A percentile compares a stretch with the other conserved stretches of the same genome.
phyloP scores from a whole-genome alignment of 805 yeast species.

The Tetrapisispora taiwanensis region DNA sequence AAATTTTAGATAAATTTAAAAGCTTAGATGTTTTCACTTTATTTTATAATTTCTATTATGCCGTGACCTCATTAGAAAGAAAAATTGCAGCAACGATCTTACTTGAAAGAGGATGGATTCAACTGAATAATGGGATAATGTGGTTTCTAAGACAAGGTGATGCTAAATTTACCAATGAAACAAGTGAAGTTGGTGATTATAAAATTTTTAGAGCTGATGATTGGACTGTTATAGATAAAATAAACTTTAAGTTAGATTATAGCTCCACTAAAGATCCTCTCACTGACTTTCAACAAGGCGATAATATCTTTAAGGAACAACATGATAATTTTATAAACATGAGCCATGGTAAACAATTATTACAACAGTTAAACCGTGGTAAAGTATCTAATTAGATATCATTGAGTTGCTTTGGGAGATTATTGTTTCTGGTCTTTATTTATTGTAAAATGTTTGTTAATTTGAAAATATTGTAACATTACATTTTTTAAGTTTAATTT shows the following conservation, averaged over 20 bases:
- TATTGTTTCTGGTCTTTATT: no score
- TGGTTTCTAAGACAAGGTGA: conserved; percentile 35
- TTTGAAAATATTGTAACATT: not conserved
- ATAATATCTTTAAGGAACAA: not conserved
- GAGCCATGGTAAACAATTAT: conserved; percentile 23
- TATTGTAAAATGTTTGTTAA: not conserved
- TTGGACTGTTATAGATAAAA: conserved; percentile 36
- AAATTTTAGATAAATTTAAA: conserved; percentile 21
- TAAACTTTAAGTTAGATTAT: conserved; percentile 33
- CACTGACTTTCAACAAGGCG: not conserved
- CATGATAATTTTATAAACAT: not conserved
- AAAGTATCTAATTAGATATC: conserved; percentile 3
- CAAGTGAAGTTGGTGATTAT: conserved; percentile 35
- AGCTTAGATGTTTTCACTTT: conserved; percentile 29
- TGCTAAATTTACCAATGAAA: conserved; percentile 31
- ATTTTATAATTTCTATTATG: conserved; percentile 37
- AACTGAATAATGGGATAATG: conserved; percentile 23
- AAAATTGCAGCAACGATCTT: conserved; percentile 29
- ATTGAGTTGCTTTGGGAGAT: no score
- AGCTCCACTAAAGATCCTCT: conserved; percentile 13
- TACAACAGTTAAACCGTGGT: conserved; percentile 24
- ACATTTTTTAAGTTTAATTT: not conserved
- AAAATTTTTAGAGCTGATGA: conserved; percentile 35
- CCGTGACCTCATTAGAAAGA: conserved; percentile 34
- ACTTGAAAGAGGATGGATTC: conserved; percentile 32